Evolutionary conservation across 192 early-diverging fungal genomes (phyloP), one percentile per base, ranked within the genome.

Genomic region (Chytriomyces sp.): DNA sequence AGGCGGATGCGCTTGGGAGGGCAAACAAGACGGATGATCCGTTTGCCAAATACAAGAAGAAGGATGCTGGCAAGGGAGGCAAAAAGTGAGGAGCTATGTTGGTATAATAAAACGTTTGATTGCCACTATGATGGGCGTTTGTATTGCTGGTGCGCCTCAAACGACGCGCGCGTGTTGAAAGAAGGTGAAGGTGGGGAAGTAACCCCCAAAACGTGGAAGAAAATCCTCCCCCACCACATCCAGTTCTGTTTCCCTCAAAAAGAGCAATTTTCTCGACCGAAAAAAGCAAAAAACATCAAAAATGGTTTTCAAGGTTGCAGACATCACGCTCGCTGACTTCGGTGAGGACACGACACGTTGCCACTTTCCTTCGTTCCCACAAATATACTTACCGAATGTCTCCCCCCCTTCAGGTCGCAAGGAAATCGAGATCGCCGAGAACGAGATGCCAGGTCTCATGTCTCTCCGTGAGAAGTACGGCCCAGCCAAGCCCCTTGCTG

Each of bases 391-490:
- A 57, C 16, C 53, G 20, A 1, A 43, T 23, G 26, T 35, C 7
- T 24, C 8, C 45, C 8, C 45, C 8, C 20, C 7, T 48, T 3
- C 5, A 67, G 77, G 72, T 74, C 94, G 96, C 88, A 99, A 99
- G 90, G 96, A 96, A 84, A 93, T 96, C 80, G 92, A 94, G 84
- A 88, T 91, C 67, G 94, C 94, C 70, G 96, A 99, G 91, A 94
- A 94, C 85, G 97, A 99, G 91, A 99, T 99, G 97, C 96, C 96
- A 75, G 96, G 97, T 81, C 92, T 99, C 79, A 97, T 99, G 92
- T 85, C 88, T 80, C 89, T 97, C 75, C 94, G 96, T 85, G 79
- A 87, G 77, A 96, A 96, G 91, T 99, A 97, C 88, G 94, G 94
- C 59, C 88, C 93, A 65, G 64, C 82, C 64, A 91, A 97, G 87